Base-by-base conservation (phyloP, 192 early-diverging fungal genomes). In the Dimargaris xerosporica region DNA sequence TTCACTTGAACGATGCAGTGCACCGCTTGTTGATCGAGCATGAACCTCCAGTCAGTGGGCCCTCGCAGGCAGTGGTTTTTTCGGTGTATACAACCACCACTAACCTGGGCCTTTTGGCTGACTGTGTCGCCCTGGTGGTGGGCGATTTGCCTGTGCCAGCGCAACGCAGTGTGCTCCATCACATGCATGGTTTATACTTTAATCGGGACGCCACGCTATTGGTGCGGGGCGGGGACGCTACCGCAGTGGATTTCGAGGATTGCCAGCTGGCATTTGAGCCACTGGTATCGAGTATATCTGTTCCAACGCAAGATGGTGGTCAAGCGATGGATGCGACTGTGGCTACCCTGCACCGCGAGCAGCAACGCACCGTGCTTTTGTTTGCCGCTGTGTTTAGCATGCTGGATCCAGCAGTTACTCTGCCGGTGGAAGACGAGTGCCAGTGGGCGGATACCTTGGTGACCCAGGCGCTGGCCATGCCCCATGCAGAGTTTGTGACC, bases 351-450 rank as follows among this genome's bases (percentile, higher is more conserved):
- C 28, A 15, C 12, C 30, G 15, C 10, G 6, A 56, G 15, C 54
- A 41, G n/a, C 54, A 25, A 11, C 54, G 30, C 12, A 12, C 54
- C 5, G 6, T 25, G 17, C 5, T 25, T 29, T 29, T 56, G 5
- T 56, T 25, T 10, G 54, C 54, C 4, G 54, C 54, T 29, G 12
- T 56, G 5, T 25, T 9, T 25, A 16, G 17, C n/a, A 29, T 16
- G 15, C 54, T 56, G 12, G 7, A 41, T 16, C 10, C 54, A 4
- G 34, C 12, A 74, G 77, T 77, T 6, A 39, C 30, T 21, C 51
- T 81, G 11, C 78, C 85, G 0, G 70, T 81, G n/a, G 66, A 67
- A 10, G 66, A 78, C 28, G 45, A 78, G 30, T 63, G 60, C 31
- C 68, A 62, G 21, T 83, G 80, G 26, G 53, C 79, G 25, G 67